A percentile compares a stretch with the other conserved stretches of the same genome.
Evolutionary conservation across 306 rosid genomes (phyloP).

Genomic region (Astragalus membranaceus): DNA sequence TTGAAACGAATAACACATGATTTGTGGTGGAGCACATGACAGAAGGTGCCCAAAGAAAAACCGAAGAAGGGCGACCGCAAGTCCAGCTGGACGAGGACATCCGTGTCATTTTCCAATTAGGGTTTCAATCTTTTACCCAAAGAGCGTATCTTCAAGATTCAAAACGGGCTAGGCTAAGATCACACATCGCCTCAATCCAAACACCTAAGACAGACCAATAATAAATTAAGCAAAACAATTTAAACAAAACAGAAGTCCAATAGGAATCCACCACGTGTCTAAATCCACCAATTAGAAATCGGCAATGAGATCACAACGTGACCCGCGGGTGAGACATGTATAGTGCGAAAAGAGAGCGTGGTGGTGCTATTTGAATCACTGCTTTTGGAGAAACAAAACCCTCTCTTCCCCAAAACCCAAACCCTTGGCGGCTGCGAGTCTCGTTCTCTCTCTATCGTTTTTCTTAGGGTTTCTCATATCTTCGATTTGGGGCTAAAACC

Average conservation of each 20-base stretch:
- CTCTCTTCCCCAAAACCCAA: constrained; percentile 82
- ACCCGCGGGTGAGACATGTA: constrained; percentile 45
- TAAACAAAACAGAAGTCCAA: background rate
- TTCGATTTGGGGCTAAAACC: constrained; percentile 31
- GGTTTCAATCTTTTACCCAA: constrained; percentile 47
- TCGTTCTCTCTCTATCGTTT: constrained; percentile 28
- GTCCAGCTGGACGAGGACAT: constrained; percentile 40
- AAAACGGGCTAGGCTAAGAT: background rate
- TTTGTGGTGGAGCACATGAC: constrained; percentile 15
- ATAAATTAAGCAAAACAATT: background rate
- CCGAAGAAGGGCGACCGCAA: constrained; percentile 13
- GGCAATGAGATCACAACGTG: background rate
- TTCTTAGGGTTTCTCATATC: constrained; percentile 41
- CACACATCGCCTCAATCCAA: background rate
- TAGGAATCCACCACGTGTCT: background rate
- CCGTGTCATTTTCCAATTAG: constrained; percentile 55
- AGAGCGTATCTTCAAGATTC: constrained; percentile 28
- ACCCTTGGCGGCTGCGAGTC: constrained; percentile 99
- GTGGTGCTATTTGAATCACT: constrained; percentile 98
- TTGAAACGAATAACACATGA: background rate
- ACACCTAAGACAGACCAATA: constrained; percentile 26
- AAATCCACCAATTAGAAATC: background rate
- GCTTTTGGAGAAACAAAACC: constrained; percentile 75
- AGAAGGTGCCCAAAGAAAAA: constrained; percentile 15
- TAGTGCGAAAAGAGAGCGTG: constrained; percentile 37